Percentiles rank a stretch among this genome's conserved stretches.
phyloP scores from a whole-genome alignment of 768 basidiomycete genomes.

The Lactarius deliciosus region DNA sequence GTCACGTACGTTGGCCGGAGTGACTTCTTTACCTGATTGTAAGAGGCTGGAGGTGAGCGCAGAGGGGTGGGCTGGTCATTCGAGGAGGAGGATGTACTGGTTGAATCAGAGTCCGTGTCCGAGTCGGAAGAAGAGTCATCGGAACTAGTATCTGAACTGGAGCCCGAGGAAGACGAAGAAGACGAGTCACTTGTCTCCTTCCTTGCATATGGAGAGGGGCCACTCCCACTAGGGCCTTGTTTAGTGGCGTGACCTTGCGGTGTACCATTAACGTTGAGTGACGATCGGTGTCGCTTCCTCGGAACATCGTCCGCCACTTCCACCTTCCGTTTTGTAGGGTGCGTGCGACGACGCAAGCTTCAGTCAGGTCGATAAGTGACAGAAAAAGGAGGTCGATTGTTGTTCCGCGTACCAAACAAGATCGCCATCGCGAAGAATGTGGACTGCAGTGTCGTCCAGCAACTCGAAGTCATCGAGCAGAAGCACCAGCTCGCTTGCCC shows the following conservation, averaged over 20 bases:
- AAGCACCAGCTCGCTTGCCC: slow-evolving; percentile 16
- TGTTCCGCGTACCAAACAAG: slow-evolving; percentile 22
- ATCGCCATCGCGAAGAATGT: slow-evolving; percentile 28
- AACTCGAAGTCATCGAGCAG: slow-evolving; percentile 30
- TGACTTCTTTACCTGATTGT: neutral
- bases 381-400: neutral
- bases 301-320: slow-evolving; percentile 1
- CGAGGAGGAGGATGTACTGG: slow-evolving; percentile 31
- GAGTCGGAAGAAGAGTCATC: slow-evolving; percentile 32
- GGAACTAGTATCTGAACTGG: slow-evolving; percentile 26
- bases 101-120: slow-evolving; percentile 29
- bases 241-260: neutral
- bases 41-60: slow-evolving; percentile 4
- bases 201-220: neutral
- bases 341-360: slow-evolving; percentile 21
- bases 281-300: slow-evolving; percentile 14
- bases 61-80: neutral
- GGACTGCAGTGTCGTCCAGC: slow-evolving; percentile 18
- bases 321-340: slow-evolving; percentile 18
- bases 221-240: neutral
- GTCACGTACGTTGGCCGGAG: slow-evolving; percentile 18
- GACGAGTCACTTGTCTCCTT: neutral
- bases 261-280: neutral
- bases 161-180: slow-evolving; percentile 7
- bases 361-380: neutral